Evolutionary conservation across 306 rosid genomes (phyloP).

Genomic region (Biancaea sappan): DNA sequence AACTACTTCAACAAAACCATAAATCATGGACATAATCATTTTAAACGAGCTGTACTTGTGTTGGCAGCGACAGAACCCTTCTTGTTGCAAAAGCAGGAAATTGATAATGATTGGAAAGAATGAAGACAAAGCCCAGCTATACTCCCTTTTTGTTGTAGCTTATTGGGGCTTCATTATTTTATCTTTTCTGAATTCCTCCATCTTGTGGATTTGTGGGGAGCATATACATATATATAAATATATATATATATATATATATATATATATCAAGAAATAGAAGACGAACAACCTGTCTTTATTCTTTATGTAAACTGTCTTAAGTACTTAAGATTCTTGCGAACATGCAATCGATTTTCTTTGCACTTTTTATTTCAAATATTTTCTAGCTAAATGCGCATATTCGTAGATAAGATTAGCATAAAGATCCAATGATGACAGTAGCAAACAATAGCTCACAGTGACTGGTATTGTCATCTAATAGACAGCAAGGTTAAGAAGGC

Average conservation of each 20-base stretch:
- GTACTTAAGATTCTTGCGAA: conserved; percentile 15
- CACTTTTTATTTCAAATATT: too few relatives aligned
- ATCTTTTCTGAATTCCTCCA: background rate
- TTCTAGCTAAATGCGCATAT: too few relatives aligned
- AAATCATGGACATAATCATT: too few relatives aligned
- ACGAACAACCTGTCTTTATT: conserved; percentile 13
- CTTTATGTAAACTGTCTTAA: conserved; percentile 14
- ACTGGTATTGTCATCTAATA: conserved; percentile 46
- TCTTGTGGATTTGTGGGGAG: background rate
- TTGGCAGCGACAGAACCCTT: conserved; percentile 44
- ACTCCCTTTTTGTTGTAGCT: background rate
- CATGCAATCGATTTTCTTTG: conserved; percentile 11
- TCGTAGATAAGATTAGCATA: background rate
- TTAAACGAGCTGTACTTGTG: conserved; percentile 48
- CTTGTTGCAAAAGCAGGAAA: conserved; percentile 42
- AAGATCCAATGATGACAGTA: conserved; percentile 40
- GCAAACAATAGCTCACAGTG: conserved; percentile 46
- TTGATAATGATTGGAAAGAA: conserved; percentile 30
- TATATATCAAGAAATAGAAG: conserved; percentile 4
- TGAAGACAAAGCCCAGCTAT: conserved; percentile 15
- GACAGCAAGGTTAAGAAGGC: conserved; percentile 48
- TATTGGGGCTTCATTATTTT: background rate
- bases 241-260: too few relatives aligned
- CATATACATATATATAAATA: too few relatives aligned
- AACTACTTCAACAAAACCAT: too few relatives aligned